Percentiles rank a stretch among this genome's conserved stretches.
Conservation (phyloP, 2,329 filamentous ascomycete species). For the Pseudocercospora pini-densiflorae region DNA sequence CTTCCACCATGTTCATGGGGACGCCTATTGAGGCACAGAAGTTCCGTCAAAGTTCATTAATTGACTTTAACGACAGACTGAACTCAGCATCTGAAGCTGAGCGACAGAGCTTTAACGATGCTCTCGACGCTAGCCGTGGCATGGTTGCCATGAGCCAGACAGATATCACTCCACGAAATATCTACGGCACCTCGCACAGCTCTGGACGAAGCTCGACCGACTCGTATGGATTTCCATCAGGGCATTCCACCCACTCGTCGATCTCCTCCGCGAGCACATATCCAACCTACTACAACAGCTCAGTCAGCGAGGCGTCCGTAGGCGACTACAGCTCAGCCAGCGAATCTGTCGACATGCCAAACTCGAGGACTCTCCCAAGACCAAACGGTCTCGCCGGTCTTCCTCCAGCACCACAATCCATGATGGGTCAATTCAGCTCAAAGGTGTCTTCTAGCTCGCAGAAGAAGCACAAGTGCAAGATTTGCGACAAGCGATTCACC, state of each 20-base stretch:
- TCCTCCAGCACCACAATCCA: constrained; percentile 86
- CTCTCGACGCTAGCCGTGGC: constrained; percentile 87
- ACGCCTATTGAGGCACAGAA: constrained; percentile 50
- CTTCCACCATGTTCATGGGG: constrained; percentile 57
- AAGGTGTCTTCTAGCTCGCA: constrained; percentile 94
- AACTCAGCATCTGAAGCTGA: constrained; percentile 60
- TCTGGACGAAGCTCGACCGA: constrained; percentile 70
- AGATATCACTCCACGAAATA: constrained; percentile 83
- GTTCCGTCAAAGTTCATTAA: constrained; percentile 64
- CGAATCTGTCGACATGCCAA: constrained; percentile 78
- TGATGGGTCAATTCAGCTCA: constrained; percentile 99
- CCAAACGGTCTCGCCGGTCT: constrained; percentile 70
- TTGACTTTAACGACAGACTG: constrained; percentile 66
- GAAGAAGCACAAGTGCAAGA: constrained; percentile 99
- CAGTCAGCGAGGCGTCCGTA: constrained; percentile 76
- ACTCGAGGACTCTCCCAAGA: constrained; percentile 81
- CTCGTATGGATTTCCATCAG: constrained; percentile 87
- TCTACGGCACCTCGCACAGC: constrained; percentile 67
- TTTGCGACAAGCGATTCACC: constrained; percentile 97
- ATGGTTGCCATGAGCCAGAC: constrained; percentile 93
- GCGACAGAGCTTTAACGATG: constrained; percentile 78
- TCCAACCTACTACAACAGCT: constrained; percentile 82
- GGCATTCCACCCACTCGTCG: constrained; percentile 84
- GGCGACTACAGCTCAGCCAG: constrained; percentile 94
- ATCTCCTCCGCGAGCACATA: constrained; percentile 84